Base-by-base conservation (phyloP, 495 filamentous ascomycete genomes). In the Hypomontagnella monticulosa region DNA sequence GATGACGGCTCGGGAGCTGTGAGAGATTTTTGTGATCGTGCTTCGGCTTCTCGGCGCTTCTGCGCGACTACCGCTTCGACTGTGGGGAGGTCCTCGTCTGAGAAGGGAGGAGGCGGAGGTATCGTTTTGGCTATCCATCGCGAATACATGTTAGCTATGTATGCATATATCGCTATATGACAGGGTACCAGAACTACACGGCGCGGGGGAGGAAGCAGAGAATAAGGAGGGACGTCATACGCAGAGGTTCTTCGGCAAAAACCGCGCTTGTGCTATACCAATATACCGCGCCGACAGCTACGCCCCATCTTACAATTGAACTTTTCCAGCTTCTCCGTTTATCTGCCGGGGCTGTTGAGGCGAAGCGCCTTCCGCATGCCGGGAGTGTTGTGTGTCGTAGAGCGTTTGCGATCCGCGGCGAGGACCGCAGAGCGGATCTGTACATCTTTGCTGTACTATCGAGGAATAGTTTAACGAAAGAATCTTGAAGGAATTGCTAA, bases 181-280 rank as follows among this genome's bases (percentile, higher is more conserved):
- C 6, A 27, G n/a, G n/a, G n/a, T 8, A 15, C 9, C 11, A 20
- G 14, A 34, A 49, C 11, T 9, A 14, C 50, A 7, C 0, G 1
- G 11, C 8, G 15, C 34, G 33, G 49, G 7, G 11, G 19, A 33
- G 14, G n/a, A 52, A 5, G 20, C 15, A 41, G 37, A 38, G 19
- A 12, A 32, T 5, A 34, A 10, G 33, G 6, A 41, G 36, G n/a
- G 9, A 7, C 46, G 19, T 69, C 89, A 58, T 83, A 97, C 94
- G 85, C 53, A 84, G 78, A 32, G 89, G 86, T 77, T 93, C 87
- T 72, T 97, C 89, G 10, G 93, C 90, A 76, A 99, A 98, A 36
- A 90, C 81, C 63, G 84, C 84, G 74, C 88, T 93, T 38, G 93
- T 97, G 78, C 93, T 93, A 76, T 97, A 99, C 73, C 88, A 97